Conservation (phyloP, 192 early-diverging fungal genomes). For the Lobosporangium transversale region DNA sequence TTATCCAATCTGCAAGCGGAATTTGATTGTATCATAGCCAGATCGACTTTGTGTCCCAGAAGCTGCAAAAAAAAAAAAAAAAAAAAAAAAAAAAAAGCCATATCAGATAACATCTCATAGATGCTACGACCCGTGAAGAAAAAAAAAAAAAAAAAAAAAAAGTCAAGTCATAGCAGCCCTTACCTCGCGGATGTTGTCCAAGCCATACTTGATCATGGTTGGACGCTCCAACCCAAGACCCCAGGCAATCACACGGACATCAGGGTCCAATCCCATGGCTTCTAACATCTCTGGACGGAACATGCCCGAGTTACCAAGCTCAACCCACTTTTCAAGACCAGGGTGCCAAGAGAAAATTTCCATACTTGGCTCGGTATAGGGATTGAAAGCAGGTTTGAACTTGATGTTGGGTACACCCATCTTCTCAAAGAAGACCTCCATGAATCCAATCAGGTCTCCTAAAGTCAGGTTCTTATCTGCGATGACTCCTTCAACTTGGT, state of each 20-base stretch:
- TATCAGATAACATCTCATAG: neutral
- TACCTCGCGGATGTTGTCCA: constrained; percentile 92
- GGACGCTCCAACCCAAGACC: constrained; percentile 96
- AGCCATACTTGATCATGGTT: constrained; percentile 97
- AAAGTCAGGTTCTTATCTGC: constrained; percentile 94
- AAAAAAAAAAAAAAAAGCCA: constrained; percentile 2
- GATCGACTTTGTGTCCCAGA: constrained; percentile 93
- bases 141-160: neutral
- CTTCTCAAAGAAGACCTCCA: constrained; percentile 97
- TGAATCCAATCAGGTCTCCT: constrained; percentile 95
- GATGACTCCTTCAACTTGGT: constrained; percentile 99
- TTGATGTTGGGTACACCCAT: constrained; percentile 93
- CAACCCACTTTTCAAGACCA: constrained; percentile 87
- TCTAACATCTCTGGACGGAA: constrained; percentile 99
- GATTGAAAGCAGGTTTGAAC: constrained; percentile 99
- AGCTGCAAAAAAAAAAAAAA: neutral
- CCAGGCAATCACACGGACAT: constrained; percentile 97
- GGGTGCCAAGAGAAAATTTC: constrained; percentile 99
- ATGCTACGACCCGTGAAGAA: neutral
- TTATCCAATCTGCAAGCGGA: constrained; percentile 94
- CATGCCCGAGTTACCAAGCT: constrained; percentile 99
- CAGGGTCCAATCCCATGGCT: constrained; percentile 93
- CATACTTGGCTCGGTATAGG: constrained; percentile 99
- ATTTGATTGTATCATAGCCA: constrained; percentile 89
- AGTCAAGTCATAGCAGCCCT: too few relatives aligned